Evolutionary conservation across 177 flowering plant genomes (phyloP), one percentile per base, ranked within the genome.

Genomic region (Vitis hybrid): DNA sequence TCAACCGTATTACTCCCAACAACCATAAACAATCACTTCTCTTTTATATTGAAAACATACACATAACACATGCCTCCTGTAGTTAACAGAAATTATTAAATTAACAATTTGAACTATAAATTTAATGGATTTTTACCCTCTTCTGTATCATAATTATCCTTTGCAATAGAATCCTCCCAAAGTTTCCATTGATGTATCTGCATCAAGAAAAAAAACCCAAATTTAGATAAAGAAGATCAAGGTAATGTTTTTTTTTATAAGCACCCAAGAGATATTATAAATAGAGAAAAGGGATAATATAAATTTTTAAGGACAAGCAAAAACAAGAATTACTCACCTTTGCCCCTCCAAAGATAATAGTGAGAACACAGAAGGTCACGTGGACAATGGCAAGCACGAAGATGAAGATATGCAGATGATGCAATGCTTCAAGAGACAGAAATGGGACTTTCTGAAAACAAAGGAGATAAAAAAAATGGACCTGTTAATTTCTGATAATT

Each of bases 381-480:
- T 92, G 97, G 65, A 85, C 92, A 65, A 90, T 75, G 11, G 98
- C 98, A 58, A 95, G 79, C 59, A 92, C 91, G 64, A 95, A 95
- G 73, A 95, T 92, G 63, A 95, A 95, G 74, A 92, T 92, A 68
- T 95, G 98, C 53, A 95, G 89, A 75, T 95, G 97, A 78, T 95
- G 99, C 73, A 93, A 70, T 62, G 91, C 97, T 81, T 88, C 90
- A 4, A 78, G 58, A 3, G 97, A 89, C 62, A 95, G 61, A 64
- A 91, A 28, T 24, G 96, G 96, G 49, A 81, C 95, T 81, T 88
- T 83, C 99, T 95, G 95, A 71, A 84, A 65, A 71, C 64, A n/a
- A 47, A 65, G 73, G 11, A 55, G 0, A 59, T 55, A 9, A 65
- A 55, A 44, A 2, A 69, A 28, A 60, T 9, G 73, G 19, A 17